phyloP scores from a whole-genome alignment of 2,329 filamentous ascomycete species.

The Venturiaceae sp. region DNA sequence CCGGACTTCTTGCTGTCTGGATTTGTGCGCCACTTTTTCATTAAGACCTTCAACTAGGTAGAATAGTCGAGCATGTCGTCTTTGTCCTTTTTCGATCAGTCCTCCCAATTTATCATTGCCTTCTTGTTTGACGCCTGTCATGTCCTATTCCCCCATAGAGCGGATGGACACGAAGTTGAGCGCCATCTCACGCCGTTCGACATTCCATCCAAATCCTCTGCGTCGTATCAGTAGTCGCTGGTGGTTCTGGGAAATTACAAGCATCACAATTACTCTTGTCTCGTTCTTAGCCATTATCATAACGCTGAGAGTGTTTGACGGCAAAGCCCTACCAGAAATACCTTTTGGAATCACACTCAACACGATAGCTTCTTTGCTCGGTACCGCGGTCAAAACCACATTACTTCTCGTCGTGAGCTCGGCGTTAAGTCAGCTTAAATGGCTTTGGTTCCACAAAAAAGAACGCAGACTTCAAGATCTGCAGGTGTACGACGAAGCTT shows the following conservation, averaged over 20 bases:
- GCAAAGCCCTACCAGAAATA: neutral
- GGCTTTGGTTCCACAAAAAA: conserved; percentile 22
- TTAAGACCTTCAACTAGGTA: neutral
- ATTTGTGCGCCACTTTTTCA: neutral
- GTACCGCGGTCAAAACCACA: neutral
- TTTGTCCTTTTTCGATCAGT: neutral
- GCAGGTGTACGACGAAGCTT: conserved; percentile 20
- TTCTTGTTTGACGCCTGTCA: neutral
- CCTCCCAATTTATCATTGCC: no score
- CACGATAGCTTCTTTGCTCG: neutral
- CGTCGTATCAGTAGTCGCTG: neutral
- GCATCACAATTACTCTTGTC: neutral
- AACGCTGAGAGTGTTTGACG: neutral
- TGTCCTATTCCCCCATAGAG: neutral
- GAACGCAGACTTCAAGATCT: conserved; percentile 23
- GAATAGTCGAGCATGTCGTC: neutral
- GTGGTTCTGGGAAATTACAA: neutral
- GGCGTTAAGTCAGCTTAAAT: conserved; percentile 20
- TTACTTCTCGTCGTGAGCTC: neutral
- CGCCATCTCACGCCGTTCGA: neutral
- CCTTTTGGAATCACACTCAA: conserved; percentile 4
- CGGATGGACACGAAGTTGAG: neutral
- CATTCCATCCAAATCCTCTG: neutral
- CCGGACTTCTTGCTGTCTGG: neutral
- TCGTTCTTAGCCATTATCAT: conserved; percentile 1